Evolutionary conservation across 1,284 basidiomycete genomes (phyloP).

Genomic region (Naganishia albida): DNA sequence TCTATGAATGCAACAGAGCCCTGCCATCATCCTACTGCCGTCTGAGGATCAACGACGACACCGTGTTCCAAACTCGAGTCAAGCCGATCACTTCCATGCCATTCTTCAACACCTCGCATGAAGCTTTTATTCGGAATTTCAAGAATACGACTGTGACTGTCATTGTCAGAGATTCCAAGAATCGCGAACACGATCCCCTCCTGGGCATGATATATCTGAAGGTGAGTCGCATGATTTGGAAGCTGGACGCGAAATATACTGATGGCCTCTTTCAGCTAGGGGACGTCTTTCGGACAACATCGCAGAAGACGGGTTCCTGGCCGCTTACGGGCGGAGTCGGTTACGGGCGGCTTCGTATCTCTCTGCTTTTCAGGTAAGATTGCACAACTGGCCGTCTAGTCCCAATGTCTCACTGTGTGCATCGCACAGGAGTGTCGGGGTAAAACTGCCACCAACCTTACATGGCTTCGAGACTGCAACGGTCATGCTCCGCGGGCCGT

Average conservation of each 20-base stretch:
- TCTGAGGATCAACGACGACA: constrained; percentile 29
- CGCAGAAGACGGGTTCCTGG: constrained; percentile 24
- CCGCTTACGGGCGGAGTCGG: constrained; percentile 24
- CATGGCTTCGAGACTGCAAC: constrained; percentile 29
- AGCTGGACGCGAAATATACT: neutral
- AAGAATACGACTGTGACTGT: constrained; percentile 8
- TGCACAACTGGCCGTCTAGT: too few relatives aligned
- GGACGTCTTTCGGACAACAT: constrained; percentile 21
- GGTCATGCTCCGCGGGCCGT: constrained; percentile 8
- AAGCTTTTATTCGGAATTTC: constrained; percentile 28
- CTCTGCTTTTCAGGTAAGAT: constrained; percentile 28
- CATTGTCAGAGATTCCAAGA: constrained; percentile 27
- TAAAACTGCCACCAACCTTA: constrained; percentile 19
- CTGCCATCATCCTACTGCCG: constrained; percentile 28
- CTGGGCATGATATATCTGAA: constrained; percentile 29
- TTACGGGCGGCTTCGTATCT: constrained; percentile 26
- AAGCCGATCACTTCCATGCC: constrained; percentile 30
- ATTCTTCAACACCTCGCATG: constrained; percentile 29
- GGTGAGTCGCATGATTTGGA: neutral
- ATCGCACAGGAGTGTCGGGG: constrained; percentile 1
- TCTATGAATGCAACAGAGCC: constrained; percentile 2
- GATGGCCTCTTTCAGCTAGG: constrained; percentile 1
- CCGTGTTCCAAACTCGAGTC: constrained; percentile 28
- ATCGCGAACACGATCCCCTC: constrained; percentile 27
- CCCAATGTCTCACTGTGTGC: neutral